Conservation (phyloP, 192 early-diverging fungal species). For the Backusella parvicylindrica region DNA sequence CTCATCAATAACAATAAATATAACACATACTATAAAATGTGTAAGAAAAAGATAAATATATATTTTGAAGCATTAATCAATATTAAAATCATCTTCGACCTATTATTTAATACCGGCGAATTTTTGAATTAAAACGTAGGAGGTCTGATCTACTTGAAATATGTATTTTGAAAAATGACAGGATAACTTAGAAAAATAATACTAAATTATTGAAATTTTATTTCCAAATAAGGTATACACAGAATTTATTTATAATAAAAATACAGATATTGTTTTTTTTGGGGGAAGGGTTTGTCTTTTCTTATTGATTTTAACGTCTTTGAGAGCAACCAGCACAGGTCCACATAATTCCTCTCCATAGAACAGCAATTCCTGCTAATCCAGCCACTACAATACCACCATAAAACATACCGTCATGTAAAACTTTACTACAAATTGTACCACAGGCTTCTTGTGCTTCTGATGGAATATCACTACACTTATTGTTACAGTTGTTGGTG, state of each 20-base stretch:
- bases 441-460: slow-evolving; percentile 10
- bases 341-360: slow-evolving; percentile 30
- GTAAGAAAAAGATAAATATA: too few species aligned
- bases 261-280: not conserved
- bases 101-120: too few species aligned
- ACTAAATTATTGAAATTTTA: not conserved
- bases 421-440: slow-evolving; percentile 18
- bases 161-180: not conserved
- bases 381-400: slow-evolving; percentile 28
- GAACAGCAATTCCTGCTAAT: slow-evolving; percentile 24
- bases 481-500: slow-evolving; percentile 18
- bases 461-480: slow-evolving; percentile 6
- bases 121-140: too few species aligned
- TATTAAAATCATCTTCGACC: too few species aligned
- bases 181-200: too few species aligned
- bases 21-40: too few species aligned
- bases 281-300: not conserved
- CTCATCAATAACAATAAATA: too few species aligned
- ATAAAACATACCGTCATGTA: slow-evolving; percentile 32
- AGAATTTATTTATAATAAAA: not conserved
- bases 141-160: not conserved
- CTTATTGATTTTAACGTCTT: not conserved
- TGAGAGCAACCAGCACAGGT: slow-evolving; percentile 18
- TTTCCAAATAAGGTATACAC: slow-evolving; percentile 5
- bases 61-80: too few species aligned